Evolutionary conservation across 495 filamentous ascomycete genomes (phyloP), one percentile per base, ranked within the genome.

Genomic region (Penicillium lividum): DNA sequence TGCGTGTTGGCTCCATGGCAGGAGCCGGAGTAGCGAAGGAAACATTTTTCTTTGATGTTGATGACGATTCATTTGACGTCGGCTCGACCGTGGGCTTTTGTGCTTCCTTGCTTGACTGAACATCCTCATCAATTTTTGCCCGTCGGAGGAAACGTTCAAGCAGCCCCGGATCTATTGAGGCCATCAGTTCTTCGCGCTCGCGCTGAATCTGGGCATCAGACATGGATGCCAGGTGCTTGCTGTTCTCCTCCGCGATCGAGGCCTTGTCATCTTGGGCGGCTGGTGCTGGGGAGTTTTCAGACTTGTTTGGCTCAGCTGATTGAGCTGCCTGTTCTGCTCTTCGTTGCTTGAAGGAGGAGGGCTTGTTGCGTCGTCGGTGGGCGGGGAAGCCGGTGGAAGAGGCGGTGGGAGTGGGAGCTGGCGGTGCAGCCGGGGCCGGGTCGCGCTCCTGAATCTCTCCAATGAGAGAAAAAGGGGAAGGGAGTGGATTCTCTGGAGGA

Each of bases 171-270:
- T 87, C 83, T 54, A 98, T 72, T 4, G 80, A 79, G 31, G 71
- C 77, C 64, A 93, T 78, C 3, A 98, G 70, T 30, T 98, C 93
- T 49, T 83, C 78, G 33, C 84, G 82, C 57, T 93, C 91, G 43
- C 84, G 73, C 61, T 88, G 83, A 48, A 98, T 96, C 69, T 97
- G 89, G 33, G 84, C 79, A 0, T 83, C 73, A 22, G 91, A 90
- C 94, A 98, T 97, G 10, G 80, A 76, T 8, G 87, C 86, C 45
- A 98, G 66, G 47, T 83, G 80, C 53, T 85, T 82, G 16, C 76
- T 80, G 68, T 98, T 98, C 63, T 98, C 90, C 65, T 88, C 80
- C 65, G 89, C 88, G 63, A 98, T 97, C 1, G 75, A 71, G 46
- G 75, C 70, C 60, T 84, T 85, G 63, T 95, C 79, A 52, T 77